Conservation (phyloP, 2,329 filamentous ascomycete genomes). For the Penicillium aurantiogriseum region DNA sequence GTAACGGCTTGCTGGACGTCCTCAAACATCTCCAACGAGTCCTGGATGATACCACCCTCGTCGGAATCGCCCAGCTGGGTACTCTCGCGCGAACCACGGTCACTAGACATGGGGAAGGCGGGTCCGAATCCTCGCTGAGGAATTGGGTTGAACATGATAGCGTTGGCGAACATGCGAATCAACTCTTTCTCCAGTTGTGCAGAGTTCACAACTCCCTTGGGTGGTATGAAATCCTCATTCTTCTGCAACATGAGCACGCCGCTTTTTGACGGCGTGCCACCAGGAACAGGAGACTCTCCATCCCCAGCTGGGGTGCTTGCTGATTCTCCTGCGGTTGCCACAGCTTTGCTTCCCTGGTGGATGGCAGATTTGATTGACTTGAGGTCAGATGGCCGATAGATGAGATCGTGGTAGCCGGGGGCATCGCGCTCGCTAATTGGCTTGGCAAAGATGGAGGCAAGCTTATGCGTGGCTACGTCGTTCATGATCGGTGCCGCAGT, state of each 20-base stretch:
- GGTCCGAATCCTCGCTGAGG: conserved; percentile 68
- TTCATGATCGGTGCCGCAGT: conserved; percentile 72
- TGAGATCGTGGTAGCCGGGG: conserved; percentile 71
- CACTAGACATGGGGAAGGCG: conserved; percentile 55
- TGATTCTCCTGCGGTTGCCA: conserved; percentile 51
- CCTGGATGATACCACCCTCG: conserved; percentile 82
- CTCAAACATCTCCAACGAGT: conserved; percentile 84
- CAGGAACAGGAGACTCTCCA: conserved; percentile 49
- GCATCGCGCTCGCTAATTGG: conserved; percentile 73
- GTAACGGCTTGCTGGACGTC: conserved; percentile 78
- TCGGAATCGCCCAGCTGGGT: conserved; percentile 65
- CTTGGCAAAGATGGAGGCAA: conserved; percentile 76
- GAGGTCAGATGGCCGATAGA: conserved; percentile 72
- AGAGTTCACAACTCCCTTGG: conserved; percentile 88
- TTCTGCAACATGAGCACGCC: conserved; percentile 50
- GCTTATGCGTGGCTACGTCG: conserved; percentile 72
- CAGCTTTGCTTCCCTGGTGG: conserved; percentile 46
- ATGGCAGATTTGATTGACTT: conserved; percentile 75
- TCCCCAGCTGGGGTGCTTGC: conserved; percentile 65
- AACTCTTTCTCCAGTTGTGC: conserved; percentile 89
- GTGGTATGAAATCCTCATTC: conserved; percentile 75
- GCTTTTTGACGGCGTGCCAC: conserved; percentile 40
- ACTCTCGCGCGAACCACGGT: conserved; percentile 34
- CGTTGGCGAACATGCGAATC: conserved; percentile 95
- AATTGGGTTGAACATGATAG: conserved; percentile 96